Evolutionary conservation across 2,329 filamentous ascomycete species (phyloP).

Genomic region (Huntiella bhutanensis): DNA sequence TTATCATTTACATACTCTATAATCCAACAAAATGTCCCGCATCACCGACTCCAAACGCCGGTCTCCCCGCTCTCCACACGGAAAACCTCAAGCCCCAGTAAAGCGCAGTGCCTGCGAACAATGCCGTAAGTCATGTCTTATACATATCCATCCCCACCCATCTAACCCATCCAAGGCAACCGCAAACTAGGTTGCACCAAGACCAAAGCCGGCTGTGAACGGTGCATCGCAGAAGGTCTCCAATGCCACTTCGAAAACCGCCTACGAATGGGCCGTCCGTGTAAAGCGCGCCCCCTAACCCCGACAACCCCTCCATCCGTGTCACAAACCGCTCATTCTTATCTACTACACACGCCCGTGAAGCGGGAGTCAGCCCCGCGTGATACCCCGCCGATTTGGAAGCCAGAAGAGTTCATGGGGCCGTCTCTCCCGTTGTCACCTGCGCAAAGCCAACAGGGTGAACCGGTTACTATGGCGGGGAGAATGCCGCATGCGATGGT

Average conservation of each 20-base stretch:
- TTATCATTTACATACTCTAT: too few relatives aligned
- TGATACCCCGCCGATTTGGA: too few relatives aligned
- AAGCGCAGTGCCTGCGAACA: slow-evolving; percentile 48
- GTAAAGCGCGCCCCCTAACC: slow-evolving; percentile 22
- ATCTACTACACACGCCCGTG: background rate
- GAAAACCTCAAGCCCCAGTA: slow-evolving; percentile 11
- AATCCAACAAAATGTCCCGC: background rate
- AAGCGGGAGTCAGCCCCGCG: background rate
- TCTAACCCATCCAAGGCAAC: slow-evolving; percentile 23
- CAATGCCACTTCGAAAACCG: slow-evolving; percentile 43
- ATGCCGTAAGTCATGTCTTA: slow-evolving; percentile 33
- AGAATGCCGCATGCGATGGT: too few relatives aligned
- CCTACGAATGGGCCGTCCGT: slow-evolving; percentile 46
- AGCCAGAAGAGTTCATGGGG: too few relatives aligned
- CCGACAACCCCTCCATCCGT: background rate
- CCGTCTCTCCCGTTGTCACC: background rate
- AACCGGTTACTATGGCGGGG: too few relatives aligned
- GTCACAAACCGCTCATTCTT: too few relatives aligned
- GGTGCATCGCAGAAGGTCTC: slow-evolving; percentile 38
- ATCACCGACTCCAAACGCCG: slow-evolving; percentile 9
- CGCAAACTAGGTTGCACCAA: slow-evolving; percentile 49
- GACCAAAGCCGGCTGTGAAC: slow-evolving; percentile 37
- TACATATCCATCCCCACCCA: background rate
- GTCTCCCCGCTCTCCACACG: slow-evolving; percentile 11
- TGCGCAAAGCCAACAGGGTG: background rate